Conservation (phyloP, 208 protist species). For the Wallacemonas sp. region DNA sequence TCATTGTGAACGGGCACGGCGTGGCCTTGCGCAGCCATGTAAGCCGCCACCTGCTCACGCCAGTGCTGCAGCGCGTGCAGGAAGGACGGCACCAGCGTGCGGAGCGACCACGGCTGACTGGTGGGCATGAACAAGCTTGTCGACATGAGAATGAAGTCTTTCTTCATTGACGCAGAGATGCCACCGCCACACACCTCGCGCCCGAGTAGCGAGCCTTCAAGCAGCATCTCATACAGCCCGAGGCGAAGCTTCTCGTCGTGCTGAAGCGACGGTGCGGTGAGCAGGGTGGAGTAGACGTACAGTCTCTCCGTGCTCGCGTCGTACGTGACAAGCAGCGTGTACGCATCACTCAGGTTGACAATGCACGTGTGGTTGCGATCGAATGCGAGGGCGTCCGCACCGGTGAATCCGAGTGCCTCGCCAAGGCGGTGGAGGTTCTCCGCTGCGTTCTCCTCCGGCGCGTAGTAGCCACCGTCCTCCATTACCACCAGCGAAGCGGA, state of each 20-base stretch:
- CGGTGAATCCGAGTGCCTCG: slow-evolving; percentile 54
- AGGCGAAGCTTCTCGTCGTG: slow-evolving; percentile 31
- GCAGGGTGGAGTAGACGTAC: slow-evolving; percentile 71
- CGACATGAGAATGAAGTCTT: slow-evolving; percentile 74
- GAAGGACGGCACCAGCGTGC: slow-evolving; percentile 59
- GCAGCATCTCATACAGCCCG: slow-evolving; percentile 65
- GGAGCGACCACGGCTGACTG: slow-evolving; percentile 65
- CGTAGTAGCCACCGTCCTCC: slow-evolving; percentile 38
- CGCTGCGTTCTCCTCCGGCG: slow-evolving; percentile 54
- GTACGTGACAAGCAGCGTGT: slow-evolving; percentile 72
- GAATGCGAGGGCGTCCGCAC: slow-evolving; percentile 34
- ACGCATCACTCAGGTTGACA: slow-evolving; percentile 61
- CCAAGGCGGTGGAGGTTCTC: slow-evolving; percentile 61
- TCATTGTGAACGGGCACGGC: too few species aligned
- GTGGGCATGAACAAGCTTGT: slow-evolving; percentile 74
- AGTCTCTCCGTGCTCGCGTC: slow-evolving; percentile 72
- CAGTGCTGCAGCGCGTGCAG: slow-evolving; percentile 68
- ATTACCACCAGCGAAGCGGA: slow-evolving; percentile 14
- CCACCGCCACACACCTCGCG: slow-evolving; percentile 74
- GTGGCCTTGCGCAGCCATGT: slow-evolving; percentile 23
- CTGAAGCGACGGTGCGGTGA: slow-evolving; percentile 26
- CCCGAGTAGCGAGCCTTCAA: slow-evolving; percentile 71
- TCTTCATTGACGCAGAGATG: slow-evolving; percentile 61
- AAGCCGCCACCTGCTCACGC: slow-evolving; percentile 46
- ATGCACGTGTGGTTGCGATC: slow-evolving; percentile 73